phyloP scores from a whole-genome alignment of 2,329 filamentous ascomycete species.

The Proliferodiscus dingleyae region DNA sequence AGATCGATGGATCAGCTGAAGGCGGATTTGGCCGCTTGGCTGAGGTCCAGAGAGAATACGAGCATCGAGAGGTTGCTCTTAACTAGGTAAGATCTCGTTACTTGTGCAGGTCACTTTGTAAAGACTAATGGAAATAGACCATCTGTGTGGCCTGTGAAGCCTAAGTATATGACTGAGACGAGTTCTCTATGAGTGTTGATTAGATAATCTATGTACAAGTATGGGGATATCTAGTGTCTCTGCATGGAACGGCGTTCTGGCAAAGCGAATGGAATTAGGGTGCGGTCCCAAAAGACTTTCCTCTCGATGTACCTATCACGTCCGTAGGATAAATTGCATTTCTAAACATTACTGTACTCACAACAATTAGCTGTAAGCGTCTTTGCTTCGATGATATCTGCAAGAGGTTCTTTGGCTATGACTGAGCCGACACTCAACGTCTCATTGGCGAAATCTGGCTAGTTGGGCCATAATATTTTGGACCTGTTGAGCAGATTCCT shows the following conservation, averaged over 20 bases:
- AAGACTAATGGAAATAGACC: conserved; percentile 25
- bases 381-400: too few relatives aligned
- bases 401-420: too few relatives aligned
- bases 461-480: conserved; percentile 73
- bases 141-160: conserved; percentile 25
- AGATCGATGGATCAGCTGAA: conserved; percentile 34
- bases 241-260: conserved; percentile 12
- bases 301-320: conserved; percentile 11
- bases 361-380: too few relatives aligned
- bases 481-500: conserved; percentile 48
- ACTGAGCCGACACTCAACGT: too few relatives aligned
- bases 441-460: conserved; percentile 55
- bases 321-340: too few relatives aligned
- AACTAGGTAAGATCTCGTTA: conserved; percentile 29
- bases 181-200: conserved; percentile 1
- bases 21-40: conserved; percentile 35
- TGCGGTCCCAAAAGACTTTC: background rate
- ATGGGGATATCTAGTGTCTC: conserved; percentile 6
- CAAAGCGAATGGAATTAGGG: background rate
- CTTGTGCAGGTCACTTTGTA: background rate
- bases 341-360: too few relatives aligned
- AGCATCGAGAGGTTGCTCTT: conserved; percentile 29
- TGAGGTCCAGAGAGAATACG: conserved; percentile 33
- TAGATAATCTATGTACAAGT: conserved; percentile 26
- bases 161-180: background rate